Evolutionary conservation across 768 basidiomycete species (phyloP).

Genomic region (Tricholoma matsutake): DNA sequence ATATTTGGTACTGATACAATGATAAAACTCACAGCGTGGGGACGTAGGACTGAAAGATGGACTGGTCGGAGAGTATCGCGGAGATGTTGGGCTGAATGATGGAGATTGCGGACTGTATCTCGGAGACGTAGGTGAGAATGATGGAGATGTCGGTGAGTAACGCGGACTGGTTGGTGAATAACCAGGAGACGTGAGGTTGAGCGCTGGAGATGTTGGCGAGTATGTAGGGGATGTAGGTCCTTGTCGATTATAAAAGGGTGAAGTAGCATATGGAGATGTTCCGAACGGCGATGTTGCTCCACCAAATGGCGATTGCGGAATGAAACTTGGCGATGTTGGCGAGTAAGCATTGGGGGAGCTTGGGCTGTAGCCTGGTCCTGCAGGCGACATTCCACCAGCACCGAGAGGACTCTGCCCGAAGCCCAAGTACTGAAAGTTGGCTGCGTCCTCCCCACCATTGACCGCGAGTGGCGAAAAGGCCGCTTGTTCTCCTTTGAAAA

Average conservation of each 20-base stretch:
- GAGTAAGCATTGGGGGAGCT: conserved; percentile 89
- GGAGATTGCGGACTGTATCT: conserved; percentile 88
- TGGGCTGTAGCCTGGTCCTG: conserved; percentile 83
- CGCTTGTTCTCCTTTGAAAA: conserved; percentile 81
- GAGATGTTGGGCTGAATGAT: conserved; percentile 87
- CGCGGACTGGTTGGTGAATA: conserved; percentile 84
- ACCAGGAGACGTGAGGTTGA: conserved; percentile 78
- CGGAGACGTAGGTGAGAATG: conserved; percentile 83
- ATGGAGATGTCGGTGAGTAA: conserved; percentile 83
- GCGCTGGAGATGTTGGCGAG: conserved; percentile 83
- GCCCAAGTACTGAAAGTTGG: conserved; percentile 67
- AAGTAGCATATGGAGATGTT: conserved; percentile 77
- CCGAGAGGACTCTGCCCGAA: conserved; percentile 87
- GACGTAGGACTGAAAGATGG: conserved; percentile 93
- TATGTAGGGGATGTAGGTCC: conserved; percentile 77
- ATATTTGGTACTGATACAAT: neutral
- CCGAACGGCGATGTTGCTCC: conserved; percentile 84
- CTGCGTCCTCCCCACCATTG: conserved; percentile 79
- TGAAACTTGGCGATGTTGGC: conserved; percentile 83
- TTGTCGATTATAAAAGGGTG: conserved; percentile 74
- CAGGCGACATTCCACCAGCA: conserved; percentile 87
- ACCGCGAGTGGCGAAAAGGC: conserved; percentile 95
- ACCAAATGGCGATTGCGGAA: conserved; percentile 78
- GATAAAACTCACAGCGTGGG: conserved; percentile 68
- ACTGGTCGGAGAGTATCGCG: conserved; percentile 84